Percentiles rank a stretch among this genome's conserved stretches.
Conservation (phyloP, 805 yeast genomes). For the Wickerhamiella musiphila region DNA sequence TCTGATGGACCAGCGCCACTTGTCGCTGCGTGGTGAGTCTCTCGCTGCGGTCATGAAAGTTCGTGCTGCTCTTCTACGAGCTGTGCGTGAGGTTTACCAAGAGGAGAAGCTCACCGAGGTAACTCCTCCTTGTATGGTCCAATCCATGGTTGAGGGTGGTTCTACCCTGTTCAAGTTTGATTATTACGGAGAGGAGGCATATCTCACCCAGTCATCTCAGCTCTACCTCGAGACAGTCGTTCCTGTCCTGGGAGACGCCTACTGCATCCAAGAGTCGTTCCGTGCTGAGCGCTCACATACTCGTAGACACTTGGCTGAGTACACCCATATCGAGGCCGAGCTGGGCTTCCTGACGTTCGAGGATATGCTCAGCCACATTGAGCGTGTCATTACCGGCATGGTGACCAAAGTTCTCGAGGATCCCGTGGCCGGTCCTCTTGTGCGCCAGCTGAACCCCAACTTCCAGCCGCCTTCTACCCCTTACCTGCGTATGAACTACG, state of each 20-base stretch:
- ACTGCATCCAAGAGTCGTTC: constrained; percentile 95
- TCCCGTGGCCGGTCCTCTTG: constrained; percentile 79
- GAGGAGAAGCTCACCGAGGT: constrained; percentile 75
- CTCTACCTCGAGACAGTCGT: constrained; percentile 90
- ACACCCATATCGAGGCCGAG: constrained; percentile 94
- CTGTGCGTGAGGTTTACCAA: constrained; percentile 58
- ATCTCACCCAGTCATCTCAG: constrained; percentile 91
- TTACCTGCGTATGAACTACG: constrained; percentile 80
- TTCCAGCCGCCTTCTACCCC: constrained; percentile 73
- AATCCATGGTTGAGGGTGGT: constrained; percentile 99
- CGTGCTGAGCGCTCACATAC: constrained; percentile 98
- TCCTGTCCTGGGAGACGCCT: constrained; percentile 93
- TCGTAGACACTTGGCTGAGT: constrained; percentile 92
- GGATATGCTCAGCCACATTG: constrained; percentile 72
- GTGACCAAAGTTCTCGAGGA: constrained; percentile 69
- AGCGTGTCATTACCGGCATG: constrained; percentile 50
- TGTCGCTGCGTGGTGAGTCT: constrained; percentile 92
- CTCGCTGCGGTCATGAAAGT: constrained; percentile 86
- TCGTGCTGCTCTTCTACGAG: constrained; percentile 58
- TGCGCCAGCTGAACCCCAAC: constrained; percentile 82
- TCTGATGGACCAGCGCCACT: constrained; percentile 85
- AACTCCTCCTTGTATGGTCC: constrained; percentile 99
- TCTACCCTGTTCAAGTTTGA: constrained; percentile 83
- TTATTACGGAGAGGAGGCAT: constrained; percentile 95
- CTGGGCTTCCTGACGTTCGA: constrained; percentile 76